Evolutionary conservation across 805 yeast genomes (phyloP).

Genomic region (Wickerhamomyces rabaulensis): DNA sequence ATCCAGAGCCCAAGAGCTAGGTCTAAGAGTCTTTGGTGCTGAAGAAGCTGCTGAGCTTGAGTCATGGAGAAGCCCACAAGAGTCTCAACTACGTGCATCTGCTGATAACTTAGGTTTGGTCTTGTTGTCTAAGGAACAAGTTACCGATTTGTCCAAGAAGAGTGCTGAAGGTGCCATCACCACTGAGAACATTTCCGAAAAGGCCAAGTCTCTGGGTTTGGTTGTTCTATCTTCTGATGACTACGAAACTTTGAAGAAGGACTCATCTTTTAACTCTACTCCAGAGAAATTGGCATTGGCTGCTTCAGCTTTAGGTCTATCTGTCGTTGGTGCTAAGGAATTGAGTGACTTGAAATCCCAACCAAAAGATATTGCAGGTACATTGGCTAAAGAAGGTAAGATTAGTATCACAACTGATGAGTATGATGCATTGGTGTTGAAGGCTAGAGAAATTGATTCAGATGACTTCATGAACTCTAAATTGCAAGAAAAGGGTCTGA

Average conservation of each 20-base stretch:
- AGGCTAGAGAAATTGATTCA: neutral
- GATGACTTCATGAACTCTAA: neutral
- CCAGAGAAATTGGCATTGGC: constrained; percentile 3
- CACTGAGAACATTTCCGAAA: constrained; percentile 1
- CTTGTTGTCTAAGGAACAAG: constrained; percentile 20
- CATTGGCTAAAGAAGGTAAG: neutral
- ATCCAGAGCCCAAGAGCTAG: constrained; percentile 10
- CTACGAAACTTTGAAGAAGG: constrained; percentile 1
- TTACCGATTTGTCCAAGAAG: constrained; percentile 12
- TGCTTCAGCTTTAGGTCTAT: constrained; percentile 7
- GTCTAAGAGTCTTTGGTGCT: constrained; percentile 20
- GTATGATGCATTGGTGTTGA: neutral
- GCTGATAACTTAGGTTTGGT: constrained; percentile 14
- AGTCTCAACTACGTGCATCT: constrained; percentile 14
- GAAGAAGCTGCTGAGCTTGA: constrained; percentile 10
- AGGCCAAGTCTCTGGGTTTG: constrained; percentile 3
- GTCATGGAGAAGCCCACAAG: constrained; percentile 6
- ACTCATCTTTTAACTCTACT: neutral
- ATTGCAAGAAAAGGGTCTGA: neutral
- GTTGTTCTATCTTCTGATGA: constrained; percentile 4
- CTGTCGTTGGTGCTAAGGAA: neutral
- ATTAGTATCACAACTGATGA: neutral
- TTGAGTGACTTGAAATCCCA: neutral
- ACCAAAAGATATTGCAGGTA: neutral
- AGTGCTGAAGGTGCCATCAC: neutral